phyloP scores from a whole-genome alignment of 148 eudicot genomes.

The Rhododendron ovatum region DNA sequence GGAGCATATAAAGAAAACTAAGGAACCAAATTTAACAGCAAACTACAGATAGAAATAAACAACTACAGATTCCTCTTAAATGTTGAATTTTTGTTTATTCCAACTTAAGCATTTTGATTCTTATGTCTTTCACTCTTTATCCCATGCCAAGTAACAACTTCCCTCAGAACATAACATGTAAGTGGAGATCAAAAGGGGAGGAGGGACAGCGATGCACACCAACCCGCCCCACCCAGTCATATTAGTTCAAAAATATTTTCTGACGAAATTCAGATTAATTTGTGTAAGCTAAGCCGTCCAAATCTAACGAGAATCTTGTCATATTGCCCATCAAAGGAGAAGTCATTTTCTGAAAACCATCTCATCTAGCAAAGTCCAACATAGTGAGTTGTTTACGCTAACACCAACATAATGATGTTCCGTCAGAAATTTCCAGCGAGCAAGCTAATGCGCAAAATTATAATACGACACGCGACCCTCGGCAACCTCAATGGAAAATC shows the following conservation, averaged over 20 bases:
- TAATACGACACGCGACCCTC: not conserved
- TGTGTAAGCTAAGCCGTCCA: not conserved
- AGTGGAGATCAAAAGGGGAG: not conserved
- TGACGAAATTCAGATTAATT: not conserved
- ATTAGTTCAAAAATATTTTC: not conserved
- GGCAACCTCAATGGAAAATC: not conserved
- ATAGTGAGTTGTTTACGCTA: not conserved
- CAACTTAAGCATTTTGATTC: not conserved
- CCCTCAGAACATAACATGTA: not conserved
- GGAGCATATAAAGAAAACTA: not conserved
- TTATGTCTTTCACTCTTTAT: not conserved
- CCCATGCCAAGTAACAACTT: not conserved
- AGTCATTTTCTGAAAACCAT: not conserved
- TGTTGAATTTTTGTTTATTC: not conserved
- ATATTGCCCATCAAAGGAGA: not conserved
- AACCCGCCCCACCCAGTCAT: not conserved
- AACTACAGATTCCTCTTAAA: not conserved
- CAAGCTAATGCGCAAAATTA: not conserved
- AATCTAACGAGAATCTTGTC: not conserved
- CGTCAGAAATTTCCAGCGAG: not conserved
- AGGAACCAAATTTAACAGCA: not conserved
- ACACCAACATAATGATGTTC: not conserved
- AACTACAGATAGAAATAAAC: not conserved
- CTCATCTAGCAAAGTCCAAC: slow-evolving; percentile 1
- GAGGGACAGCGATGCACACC: not conserved